Percentiles rank a stretch among this genome's conserved stretches.
phyloP scores from a whole-genome alignment of 1,284 basidiomycete species.

The Wallemia hederae region DNA sequence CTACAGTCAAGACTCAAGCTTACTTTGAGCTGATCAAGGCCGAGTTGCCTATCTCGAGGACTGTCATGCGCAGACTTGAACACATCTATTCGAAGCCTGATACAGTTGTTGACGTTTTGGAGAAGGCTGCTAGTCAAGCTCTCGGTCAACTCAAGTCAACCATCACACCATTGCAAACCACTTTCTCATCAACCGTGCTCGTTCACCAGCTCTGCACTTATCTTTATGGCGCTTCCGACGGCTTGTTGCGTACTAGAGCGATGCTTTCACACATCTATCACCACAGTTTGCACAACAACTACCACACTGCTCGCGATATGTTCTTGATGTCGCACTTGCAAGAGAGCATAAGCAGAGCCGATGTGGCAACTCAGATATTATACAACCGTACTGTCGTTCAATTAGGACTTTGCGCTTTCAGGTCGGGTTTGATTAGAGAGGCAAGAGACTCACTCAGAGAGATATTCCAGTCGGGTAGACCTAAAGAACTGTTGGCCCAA shows the following conservation, averaged over 20 bases:
- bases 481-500: conserved; percentile 91
- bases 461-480: conserved; percentile 79
- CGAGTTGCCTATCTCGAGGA: conserved; percentile 49
- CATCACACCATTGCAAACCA: conserved; percentile 27
- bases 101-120: conserved; percentile 68
- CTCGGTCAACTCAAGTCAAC: conserved; percentile 21
- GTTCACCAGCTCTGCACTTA: conserved; percentile 70
- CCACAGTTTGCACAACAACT: conserved; percentile 84
- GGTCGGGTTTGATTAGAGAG: conserved; percentile 78
- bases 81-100: conserved; percentile 99
- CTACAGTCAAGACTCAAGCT: conserved; percentile 68
- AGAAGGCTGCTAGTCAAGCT: conserved; percentile 30
- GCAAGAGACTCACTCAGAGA: conserved; percentile 76
- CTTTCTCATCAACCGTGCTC: conserved; percentile 33
- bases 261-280: conserved; percentile 96
- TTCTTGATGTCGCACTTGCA: conserved; percentile 95
- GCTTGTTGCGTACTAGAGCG: conserved; percentile 73
- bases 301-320: conserved; percentile 91
- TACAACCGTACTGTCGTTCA: conserved; percentile 96
- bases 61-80: conserved; percentile 80
- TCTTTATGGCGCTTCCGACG: conserved; percentile 74
- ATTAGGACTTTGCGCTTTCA: conserved; percentile 86
- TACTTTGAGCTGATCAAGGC: conserved; percentile 59
- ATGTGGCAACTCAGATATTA: conserved; percentile 87
- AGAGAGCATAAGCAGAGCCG: conserved; percentile 79